phyloP scores from a whole-genome alignment of 768 basidiomycete genomes.

The Pulveroboletus sp. region DNA sequence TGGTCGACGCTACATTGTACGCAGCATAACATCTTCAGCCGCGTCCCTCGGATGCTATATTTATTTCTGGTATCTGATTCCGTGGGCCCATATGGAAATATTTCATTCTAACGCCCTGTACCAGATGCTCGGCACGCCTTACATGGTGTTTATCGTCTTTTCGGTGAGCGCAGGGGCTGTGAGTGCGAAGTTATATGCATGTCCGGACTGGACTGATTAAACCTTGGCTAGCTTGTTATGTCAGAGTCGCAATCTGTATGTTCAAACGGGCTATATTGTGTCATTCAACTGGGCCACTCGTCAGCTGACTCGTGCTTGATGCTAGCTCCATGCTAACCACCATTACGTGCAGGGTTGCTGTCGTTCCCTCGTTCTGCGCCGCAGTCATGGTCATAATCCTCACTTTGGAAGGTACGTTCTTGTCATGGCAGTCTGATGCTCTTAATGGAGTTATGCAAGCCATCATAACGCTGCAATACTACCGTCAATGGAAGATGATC shows the following conservation, averaged over 20 bases:
- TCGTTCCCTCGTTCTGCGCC: conserved; percentile 46
- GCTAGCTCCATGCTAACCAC: conserved; percentile 12
- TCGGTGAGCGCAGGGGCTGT: conserved; percentile 38
- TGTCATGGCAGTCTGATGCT: background rate
- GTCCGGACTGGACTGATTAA: conserved; percentile 12
- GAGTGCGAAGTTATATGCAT: conserved; percentile 17
- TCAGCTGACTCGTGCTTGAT: conserved; percentile 26
- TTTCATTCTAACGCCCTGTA: conserved; percentile 12
- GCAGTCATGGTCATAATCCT: conserved; percentile 38
- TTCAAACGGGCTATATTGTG: conserved; percentile 52
- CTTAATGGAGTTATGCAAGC: conserved; percentile 28
- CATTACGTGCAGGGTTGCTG: conserved; percentile 26
- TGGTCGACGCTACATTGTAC: conserved; percentile 36
- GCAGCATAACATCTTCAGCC: conserved; percentile 13
- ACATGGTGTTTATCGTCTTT: conserved; percentile 43
- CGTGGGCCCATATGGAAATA: background rate
- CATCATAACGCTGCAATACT: conserved; percentile 43
- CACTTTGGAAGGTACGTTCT: conserved; percentile 42
- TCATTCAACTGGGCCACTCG: conserved; percentile 33
- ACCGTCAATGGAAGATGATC: conserved; percentile 37
- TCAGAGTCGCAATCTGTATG: conserved; percentile 14
- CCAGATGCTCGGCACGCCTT: conserved; percentile 38
- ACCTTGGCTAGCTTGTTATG: conserved; percentile 16
- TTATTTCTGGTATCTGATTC: conserved; percentile 21
- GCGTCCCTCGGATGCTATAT: conserved; percentile 25